phyloP scores from a whole-genome alignment of 2,329 filamentous ascomycete species.

The Aspergillus costaricaensis region DNA sequence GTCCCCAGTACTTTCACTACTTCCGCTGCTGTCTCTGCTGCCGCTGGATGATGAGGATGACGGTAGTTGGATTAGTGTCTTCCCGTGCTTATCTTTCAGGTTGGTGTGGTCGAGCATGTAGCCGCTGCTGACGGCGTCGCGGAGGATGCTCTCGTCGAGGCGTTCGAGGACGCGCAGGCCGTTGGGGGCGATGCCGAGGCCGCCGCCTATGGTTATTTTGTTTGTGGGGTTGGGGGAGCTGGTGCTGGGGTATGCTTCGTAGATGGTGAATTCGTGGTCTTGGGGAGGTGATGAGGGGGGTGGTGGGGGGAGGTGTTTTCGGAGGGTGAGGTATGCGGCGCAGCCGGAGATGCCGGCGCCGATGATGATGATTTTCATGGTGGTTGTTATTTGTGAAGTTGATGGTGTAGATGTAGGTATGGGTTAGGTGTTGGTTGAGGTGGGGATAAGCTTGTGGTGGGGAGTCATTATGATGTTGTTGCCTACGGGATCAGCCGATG shows the following conservation, averaged over 20 bases:
- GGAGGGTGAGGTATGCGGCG: constrained; percentile 41
- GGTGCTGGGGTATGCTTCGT: constrained; percentile 42
- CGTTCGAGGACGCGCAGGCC: constrained; percentile 43
- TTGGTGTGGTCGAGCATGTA: constrained; percentile 37
- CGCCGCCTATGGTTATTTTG: constrained; percentile 36
- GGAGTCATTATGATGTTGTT: not conserved
- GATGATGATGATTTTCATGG: constrained; percentile 48
- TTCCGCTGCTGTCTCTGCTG: not conserved
- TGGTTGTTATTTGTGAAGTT: not conserved
- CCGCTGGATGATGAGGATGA: not conserved
- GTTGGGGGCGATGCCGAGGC: constrained; percentile 43
- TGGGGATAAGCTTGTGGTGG: not conserved
- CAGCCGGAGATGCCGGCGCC: constrained; percentile 48
- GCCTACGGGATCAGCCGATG: not conserved
- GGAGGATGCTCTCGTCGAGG: constrained; percentile 38
- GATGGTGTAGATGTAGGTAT: no score
- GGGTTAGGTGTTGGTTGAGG: not conserved
- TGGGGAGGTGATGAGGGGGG: not conserved
- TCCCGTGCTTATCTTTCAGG: constrained; percentile 40
- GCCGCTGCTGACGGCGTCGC: constrained; percentile 35
- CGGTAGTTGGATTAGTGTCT: constrained; percentile 30
- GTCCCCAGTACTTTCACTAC: not conserved
- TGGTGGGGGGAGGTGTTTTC: constrained; percentile 40
- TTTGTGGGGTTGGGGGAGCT: constrained; percentile 32
- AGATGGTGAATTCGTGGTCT: constrained; percentile 39